phyloP scores from a whole-genome alignment of 2,329 filamentous ascomycete species.

The Incumbomyces delicatus region DNA sequence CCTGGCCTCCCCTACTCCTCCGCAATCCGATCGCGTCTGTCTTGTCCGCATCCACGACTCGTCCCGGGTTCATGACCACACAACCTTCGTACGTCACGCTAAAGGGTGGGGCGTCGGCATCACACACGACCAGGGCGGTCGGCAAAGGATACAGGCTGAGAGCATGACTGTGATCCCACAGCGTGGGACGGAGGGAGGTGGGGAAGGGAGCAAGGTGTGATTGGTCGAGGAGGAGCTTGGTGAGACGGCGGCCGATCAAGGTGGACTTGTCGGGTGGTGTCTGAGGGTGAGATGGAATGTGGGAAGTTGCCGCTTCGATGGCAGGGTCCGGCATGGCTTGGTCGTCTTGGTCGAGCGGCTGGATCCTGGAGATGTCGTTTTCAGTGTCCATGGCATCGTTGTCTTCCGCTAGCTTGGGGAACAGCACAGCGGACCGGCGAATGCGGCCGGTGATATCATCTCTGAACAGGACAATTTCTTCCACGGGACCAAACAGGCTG shows the following conservation, averaged over 20 bases:
- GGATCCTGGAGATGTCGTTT: constrained; percentile 11
- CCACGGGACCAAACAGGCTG: constrained; percentile 73
- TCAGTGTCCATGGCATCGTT: constrained; percentile 24
- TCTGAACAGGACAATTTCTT: constrained; percentile 78
- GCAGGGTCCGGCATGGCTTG: constrained; percentile 7
- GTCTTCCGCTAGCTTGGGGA: constrained; percentile 40
- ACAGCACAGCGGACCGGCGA: constrained; percentile 63
- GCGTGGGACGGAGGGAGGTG: constrained; percentile 64
- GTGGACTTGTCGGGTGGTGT: constrained; percentile 22
- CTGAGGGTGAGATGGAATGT: constrained; percentile 14
- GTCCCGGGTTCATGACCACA: constrained; percentile 87
- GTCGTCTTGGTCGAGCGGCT: background rate
- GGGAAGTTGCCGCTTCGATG: constrained; percentile 19
- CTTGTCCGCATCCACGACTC: constrained; percentile 42
- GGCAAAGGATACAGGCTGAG: constrained; percentile 82
- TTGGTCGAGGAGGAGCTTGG: constrained; percentile 87
- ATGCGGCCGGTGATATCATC: constrained; percentile 78
- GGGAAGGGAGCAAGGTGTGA: constrained; percentile 81
- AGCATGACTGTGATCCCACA: constrained; percentile 76
- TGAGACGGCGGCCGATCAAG: constrained; percentile 59
- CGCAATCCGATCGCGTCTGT: background rate
- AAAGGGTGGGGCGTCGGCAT: constrained; percentile 72
- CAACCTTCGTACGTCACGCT: constrained; percentile 89
- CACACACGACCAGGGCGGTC: constrained; percentile 70
- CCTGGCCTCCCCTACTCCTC: background rate